phyloP scores from a whole-genome alignment of 495 filamentous ascomycete species.

The Annulohypoxylon nitens region DNA sequence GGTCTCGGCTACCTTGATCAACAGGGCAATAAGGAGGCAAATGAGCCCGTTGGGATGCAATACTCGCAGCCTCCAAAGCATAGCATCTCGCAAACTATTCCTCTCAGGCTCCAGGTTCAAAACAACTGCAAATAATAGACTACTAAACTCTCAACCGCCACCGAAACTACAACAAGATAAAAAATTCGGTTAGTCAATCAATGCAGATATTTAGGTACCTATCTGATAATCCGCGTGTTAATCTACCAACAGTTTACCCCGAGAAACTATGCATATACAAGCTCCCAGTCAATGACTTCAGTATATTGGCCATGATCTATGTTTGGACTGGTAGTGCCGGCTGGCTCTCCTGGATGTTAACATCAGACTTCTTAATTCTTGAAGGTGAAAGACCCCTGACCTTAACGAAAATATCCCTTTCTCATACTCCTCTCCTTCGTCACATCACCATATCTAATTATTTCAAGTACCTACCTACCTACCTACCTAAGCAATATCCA shows the following conservation, averaged over 20 bases:
- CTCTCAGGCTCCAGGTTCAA: constrained; percentile 30
- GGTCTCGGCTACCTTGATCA: constrained; percentile 27
- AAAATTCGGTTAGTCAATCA: constrained; percentile 29
- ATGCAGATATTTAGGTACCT: background rate
- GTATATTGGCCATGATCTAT: too few species aligned
- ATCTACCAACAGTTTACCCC: constrained; percentile 53
- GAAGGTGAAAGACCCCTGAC: too few species aligned
- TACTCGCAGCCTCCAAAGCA: constrained; percentile 2
- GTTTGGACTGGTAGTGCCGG: too few species aligned
- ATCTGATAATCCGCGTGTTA: background rate
- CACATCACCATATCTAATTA: too few species aligned
- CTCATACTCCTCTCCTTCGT: too few species aligned
- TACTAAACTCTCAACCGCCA: constrained; percentile 11
- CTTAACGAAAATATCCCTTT: too few species aligned
- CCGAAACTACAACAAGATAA: constrained; percentile 3
- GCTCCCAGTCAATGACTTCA: too few species aligned
- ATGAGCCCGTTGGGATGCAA: constrained; percentile 6
- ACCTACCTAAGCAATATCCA: too few species aligned
- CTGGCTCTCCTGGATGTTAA: too few species aligned
- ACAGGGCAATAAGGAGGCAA: constrained; percentile 25
- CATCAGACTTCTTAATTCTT: too few species aligned
- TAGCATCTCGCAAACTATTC: background rate
- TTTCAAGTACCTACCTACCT: too few species aligned
- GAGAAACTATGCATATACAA: constrained; percentile 76
- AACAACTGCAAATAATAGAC: constrained; percentile 31